Percentiles rank a stretch among this genome's conserved stretches.
Conservation (phyloP, 345 rosid species). For the Eutrema yunnanense region DNA sequence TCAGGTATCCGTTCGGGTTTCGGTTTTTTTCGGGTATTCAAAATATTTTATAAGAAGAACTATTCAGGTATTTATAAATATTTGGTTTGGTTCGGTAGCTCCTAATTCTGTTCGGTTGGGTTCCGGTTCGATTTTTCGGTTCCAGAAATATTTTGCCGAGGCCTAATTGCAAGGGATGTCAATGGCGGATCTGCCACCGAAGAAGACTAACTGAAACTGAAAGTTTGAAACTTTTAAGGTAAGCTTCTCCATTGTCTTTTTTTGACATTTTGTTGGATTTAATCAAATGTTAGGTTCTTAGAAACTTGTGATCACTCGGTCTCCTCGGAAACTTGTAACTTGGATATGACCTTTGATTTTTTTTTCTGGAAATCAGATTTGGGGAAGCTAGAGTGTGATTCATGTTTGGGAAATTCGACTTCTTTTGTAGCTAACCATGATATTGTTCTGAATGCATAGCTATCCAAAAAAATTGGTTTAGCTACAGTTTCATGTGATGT, state of each 20-base stretch:
- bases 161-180: background rate
- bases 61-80: no score
- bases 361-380: background rate
- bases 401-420: background rate
- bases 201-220: constrained; percentile 1
- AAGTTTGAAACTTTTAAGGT: constrained; percentile 10
- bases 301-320: background rate
- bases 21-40: no score
- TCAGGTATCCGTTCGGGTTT: no score
- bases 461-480: background rate
- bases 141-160: no score
- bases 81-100: no score
- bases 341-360: background rate
- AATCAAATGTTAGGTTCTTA: background rate
- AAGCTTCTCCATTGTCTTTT: background rate
- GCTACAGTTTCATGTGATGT: background rate
- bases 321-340: background rate
- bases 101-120: no score
- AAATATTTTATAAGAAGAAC: no score
- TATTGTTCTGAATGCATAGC: background rate
- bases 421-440: background rate
- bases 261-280: background rate
- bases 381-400: background rate
- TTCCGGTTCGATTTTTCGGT: no score
- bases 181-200: background rate